Conservation (phyloP, 345 rosid genomes). For the Kernera saxatilis region DNA sequence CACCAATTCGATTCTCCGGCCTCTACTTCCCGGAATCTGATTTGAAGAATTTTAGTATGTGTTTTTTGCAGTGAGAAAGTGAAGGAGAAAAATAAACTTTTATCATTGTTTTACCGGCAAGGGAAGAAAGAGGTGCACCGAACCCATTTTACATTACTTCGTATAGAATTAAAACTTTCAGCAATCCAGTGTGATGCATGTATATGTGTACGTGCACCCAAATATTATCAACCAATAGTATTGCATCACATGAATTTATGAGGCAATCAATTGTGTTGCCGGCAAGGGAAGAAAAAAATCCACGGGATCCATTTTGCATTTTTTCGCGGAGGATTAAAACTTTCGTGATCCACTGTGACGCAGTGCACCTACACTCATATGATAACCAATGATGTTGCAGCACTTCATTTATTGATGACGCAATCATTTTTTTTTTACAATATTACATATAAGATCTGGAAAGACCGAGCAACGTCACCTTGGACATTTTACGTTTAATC, state of each 20-base stretch:
- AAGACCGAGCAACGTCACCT: constrained; percentile 91
- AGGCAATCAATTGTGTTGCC: not conserved
- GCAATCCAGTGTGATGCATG: not conserved
- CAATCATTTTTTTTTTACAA: no score
- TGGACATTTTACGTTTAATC: constrained; percentile 84
- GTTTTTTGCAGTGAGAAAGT: constrained; percentile 18
- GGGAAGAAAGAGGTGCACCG: not conserved
- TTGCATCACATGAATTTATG: not conserved
- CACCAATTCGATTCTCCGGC: constrained; percentile 10
- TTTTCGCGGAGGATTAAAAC: no score
- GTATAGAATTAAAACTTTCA: constrained; percentile 5
- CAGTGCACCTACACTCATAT: no score
- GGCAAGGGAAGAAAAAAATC: no score
- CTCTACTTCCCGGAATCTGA: no score
- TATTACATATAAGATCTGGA: constrained; percentile 80
- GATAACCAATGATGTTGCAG: no score
- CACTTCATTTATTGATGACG: no score
- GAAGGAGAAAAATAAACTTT: constrained; percentile 1
- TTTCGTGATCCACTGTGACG: no score
- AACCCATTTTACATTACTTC: not conserved
- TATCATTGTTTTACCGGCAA: not conserved
- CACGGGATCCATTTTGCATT: no score
- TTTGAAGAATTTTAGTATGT: constrained; percentile 16
- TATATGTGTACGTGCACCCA: not conserved
- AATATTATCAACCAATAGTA: not conserved